These are phyloP conservation scores for Saccharomycopsis microspora DNA, from an alignment of 805 yeast genomes.

Conservation along the genomic window DNA sequence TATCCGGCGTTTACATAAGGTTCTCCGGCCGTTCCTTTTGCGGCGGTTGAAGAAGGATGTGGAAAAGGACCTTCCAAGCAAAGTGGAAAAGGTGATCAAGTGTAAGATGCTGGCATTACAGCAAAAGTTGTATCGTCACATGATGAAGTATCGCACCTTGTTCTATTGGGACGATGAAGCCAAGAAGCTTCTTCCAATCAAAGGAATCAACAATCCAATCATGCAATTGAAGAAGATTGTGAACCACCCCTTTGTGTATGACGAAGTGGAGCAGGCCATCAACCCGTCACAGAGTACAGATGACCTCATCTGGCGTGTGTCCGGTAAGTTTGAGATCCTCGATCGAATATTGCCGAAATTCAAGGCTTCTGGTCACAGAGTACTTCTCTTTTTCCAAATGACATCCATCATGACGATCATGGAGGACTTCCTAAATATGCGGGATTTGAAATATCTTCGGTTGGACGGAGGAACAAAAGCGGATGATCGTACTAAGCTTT, in stretches of 20 bases:
- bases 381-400: constrained; percentile 79
- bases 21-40: constrained; percentile 70
- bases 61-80: constrained; percentile 76
- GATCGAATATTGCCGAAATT: constrained; percentile 70
- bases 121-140: constrained; percentile 58
- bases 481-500: constrained; percentile 68
- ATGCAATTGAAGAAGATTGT: constrained; percentile 82
- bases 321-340: constrained; percentile 73
- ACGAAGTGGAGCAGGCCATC: constrained; percentile 63
- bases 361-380: constrained; percentile 65
- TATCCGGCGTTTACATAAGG: constrained; percentile 78
- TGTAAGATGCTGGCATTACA: constrained; percentile 71
- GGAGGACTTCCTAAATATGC: constrained; percentile 69
- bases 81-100: constrained; percentile 72
- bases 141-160: constrained; percentile 59
- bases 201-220: constrained; percentile 70
- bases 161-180: constrained; percentile 48
- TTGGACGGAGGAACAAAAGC: constrained; percentile 79
- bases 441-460: constrained; percentile 59
- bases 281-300: constrained; percentile 54
- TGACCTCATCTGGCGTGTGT: constrained; percentile 60
- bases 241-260: constrained; percentile 82
- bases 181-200: constrained; percentile 44
- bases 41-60: constrained; percentile 82
- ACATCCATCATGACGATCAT: constrained; percentile 83